Percentiles rank a stretch among this genome's conserved stretches.
Evolutionary conservation across 768 basidiomycete species (phyloP).

Genomic region (Leccinum boreale): DNA sequence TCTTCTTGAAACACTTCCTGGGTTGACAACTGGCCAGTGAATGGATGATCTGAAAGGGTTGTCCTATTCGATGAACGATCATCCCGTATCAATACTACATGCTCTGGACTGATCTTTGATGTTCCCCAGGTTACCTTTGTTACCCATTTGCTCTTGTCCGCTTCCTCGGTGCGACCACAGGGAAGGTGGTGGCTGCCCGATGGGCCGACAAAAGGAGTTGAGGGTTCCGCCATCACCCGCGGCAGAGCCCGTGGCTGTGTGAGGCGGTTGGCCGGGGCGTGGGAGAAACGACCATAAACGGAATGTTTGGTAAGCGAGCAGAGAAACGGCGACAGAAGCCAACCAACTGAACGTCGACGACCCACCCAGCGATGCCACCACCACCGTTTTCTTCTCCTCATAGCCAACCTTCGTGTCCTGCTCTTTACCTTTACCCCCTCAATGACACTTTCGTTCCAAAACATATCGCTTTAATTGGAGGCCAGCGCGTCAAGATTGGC

Average conservation of each 20-base stretch:
- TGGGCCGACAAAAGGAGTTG: not conserved
- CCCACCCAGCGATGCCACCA: slow-evolving; percentile 31
- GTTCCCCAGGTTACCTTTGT: no score
- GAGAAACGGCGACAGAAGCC: slow-evolving; percentile 9
- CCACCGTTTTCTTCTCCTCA: slow-evolving; percentile 32
- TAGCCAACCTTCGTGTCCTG: slow-evolving; percentile 31
- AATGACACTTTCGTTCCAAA: slow-evolving; percentile 95
- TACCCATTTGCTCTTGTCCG: no score
- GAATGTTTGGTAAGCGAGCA: slow-evolving; percentile 11
- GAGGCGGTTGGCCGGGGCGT: slow-evolving; percentile 9
- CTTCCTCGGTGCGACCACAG: no score
- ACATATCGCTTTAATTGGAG: slow-evolving; percentile 73
- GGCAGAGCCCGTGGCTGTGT: not conserved
- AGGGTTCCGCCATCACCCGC: not conserved
- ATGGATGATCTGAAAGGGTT: no score
- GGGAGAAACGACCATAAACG: not conserved
- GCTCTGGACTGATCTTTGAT: no score
- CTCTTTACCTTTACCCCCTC: slow-evolving; percentile 79
- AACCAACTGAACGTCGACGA: slow-evolving; percentile 17
- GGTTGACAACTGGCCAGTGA: not conserved
- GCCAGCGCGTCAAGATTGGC: slow-evolving; percentile 84
- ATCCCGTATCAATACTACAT: not conserved
- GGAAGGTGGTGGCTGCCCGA: no score
- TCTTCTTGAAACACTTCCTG: no score
- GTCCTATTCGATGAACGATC: no score